These are phyloP conservation scores for Trematosphaeria pertusa DNA, from an alignment of 2,329 filamentous ascomycete genomes.

Conservation along the genomic window DNA sequence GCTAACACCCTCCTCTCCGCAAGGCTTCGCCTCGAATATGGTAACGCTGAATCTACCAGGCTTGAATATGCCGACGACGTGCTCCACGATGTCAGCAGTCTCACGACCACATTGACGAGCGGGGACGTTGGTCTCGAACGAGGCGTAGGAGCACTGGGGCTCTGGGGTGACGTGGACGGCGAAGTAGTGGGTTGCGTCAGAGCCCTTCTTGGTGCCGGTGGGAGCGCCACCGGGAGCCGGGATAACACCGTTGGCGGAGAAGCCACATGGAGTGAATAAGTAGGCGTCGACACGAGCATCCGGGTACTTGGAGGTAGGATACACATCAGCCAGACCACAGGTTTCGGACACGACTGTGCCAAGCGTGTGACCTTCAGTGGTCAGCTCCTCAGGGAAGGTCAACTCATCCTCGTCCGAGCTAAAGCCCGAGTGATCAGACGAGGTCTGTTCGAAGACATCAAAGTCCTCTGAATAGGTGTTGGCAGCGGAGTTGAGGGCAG, in stretches of 20 bases:
- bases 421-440: slow-evolving; percentile 66
- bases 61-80: slow-evolving; percentile 95
- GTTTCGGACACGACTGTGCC: slow-evolving; percentile 90
- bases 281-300: slow-evolving; percentile 95
- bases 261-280: slow-evolving; percentile 94
- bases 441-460: slow-evolving; percentile 83
- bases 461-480: slow-evolving; percentile 63
- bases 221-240: slow-evolving; percentile 69
- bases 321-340: slow-evolving; percentile 88
- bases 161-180: slow-evolving; percentile 98
- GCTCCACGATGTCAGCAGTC: slow-evolving; percentile 88
- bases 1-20: slow-evolving; percentile 47
- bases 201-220: slow-evolving; percentile 50
- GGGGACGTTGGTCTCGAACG: slow-evolving; percentile 97
- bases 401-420: slow-evolving; percentile 63
- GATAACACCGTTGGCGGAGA: slow-evolving; percentile 95
- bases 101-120: slow-evolving; percentile 85
- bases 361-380: slow-evolving; percentile 91
- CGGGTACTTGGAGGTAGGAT: slow-evolving; percentile 84
- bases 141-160: slow-evolving; percentile 95
- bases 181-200: slow-evolving; percentile 76
- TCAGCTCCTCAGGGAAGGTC: slow-evolving; percentile 73
- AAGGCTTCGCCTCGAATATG: slow-evolving; percentile 86
- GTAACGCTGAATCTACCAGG: slow-evolving; percentile 98
- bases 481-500: slow-evolving; percentile 48